Percentiles rank a stretch among this genome's conserved stretches.
Conservation (phyloP, 2,329 filamentous ascomycete species). For the Colletotrichum spaethianum region DNA sequence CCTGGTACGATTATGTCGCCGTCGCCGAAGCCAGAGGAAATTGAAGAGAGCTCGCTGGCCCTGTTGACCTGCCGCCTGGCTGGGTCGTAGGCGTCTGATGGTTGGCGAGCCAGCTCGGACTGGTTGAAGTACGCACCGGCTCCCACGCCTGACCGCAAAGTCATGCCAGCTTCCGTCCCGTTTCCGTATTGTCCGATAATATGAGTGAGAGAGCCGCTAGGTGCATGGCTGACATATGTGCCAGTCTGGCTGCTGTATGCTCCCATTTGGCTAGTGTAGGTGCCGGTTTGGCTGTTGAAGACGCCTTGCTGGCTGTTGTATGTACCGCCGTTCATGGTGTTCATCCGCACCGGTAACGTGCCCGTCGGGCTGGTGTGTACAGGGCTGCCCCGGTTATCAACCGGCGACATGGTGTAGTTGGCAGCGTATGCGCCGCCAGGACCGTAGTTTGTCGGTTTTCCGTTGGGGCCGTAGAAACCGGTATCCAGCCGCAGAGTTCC, state of each 20-base stretch:
- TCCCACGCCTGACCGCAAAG: constrained; percentile 53
- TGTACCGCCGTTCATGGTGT: constrained; percentile 23
- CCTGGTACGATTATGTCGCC: constrained; percentile 67
- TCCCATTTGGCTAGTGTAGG: constrained; percentile 26
- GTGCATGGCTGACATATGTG: constrained; percentile 42
- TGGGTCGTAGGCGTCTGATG: constrained; percentile 54
- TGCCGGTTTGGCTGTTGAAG: constrained; percentile 27
- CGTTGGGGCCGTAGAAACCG: constrained; percentile 44
- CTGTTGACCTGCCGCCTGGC: constrained; percentile 55
- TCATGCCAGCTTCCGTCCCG: constrained; percentile 45
- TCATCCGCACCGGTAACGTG: constrained; percentile 31
- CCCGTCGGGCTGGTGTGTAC: constrained; percentile 34
- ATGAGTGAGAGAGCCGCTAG: constrained; percentile 33
- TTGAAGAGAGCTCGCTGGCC: constrained; percentile 68
- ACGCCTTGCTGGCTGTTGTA: constrained; percentile 27
- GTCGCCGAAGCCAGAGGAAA: constrained; percentile 77
- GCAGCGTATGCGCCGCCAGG: constrained; percentile 14
- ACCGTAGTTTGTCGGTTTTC: constrained; percentile 23
- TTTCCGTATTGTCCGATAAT: constrained; percentile 31
- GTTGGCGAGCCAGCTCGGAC: constrained; percentile 54
- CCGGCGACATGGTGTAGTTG: constrained; percentile 36
- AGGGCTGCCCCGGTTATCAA: constrained; percentile 33
- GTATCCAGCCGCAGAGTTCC: constrained; percentile 44
- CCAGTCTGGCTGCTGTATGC: constrained; percentile 36
- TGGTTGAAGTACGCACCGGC: constrained; percentile 57